Evolutionary conservation across 2,329 filamentous ascomycete genomes (phyloP), one percentile per base, ranked within the genome.

Genomic region (Hypoxylon sp.): DNA sequence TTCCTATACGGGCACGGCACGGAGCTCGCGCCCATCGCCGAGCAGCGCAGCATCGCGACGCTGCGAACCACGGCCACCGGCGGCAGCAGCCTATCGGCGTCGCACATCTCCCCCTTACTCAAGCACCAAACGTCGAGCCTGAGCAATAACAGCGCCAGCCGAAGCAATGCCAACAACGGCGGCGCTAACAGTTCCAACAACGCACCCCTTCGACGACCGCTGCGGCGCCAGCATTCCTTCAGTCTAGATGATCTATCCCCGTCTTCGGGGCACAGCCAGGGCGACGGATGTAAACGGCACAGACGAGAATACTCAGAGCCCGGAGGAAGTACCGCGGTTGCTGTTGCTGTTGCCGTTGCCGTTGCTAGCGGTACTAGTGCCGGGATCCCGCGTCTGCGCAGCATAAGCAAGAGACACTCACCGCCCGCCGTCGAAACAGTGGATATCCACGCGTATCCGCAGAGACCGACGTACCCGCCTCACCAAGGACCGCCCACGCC

Each of bases 1-100:
- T 81, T 83, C 68, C 71, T 78, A 1, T 83, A 83, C 66, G 81
- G 81, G 19, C 74, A 77, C 61, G 81, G 81, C 19, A 83, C 81
- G 3, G 72, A 78, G 29, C 76, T 83, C 1, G 74, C 77, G 19
- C 80, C 81, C 13, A 83, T 83, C 68, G 73, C 77, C n/a, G 81
- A 83, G 72, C 78, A 81, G 70, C 80, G 78, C 59, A 82, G 80
- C 70, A 72, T 72, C 57, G 69, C 75, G 5, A 81, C 80, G 1
- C 73, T 82, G 14, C 74, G 77, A 70, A 67, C 70, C 61, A 57
- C 11, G 3, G 42, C 29, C 14, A 52, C 44, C 6, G 17, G 44
- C 33, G 57, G 67, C 68, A 63, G 70, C 50, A 65, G 75, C 67
- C 51, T 62, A 37, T 73, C 73, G 47, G 71, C 76, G 67, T 74